These are phyloP conservation scores for Candida parachauliodes DNA, from an alignment of 805 yeast genomes.

Conservation along the genomic window DNA sequence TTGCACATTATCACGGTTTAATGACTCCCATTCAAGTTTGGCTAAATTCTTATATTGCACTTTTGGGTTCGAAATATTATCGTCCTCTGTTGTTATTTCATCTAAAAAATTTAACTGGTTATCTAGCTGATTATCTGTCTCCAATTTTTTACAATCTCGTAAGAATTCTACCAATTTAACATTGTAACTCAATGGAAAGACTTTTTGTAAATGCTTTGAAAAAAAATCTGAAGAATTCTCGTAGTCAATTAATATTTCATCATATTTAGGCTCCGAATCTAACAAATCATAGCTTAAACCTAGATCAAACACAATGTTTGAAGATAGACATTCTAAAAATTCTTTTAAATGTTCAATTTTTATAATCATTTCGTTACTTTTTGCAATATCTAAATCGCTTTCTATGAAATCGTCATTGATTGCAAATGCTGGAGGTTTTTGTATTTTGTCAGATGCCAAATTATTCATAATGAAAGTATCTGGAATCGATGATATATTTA, in stretches of 20 bases:
- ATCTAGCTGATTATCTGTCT: constrained; percentile 18
- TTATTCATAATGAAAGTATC: constrained; percentile 40
- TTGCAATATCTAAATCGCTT: constrained; percentile 26
- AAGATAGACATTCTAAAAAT: constrained; percentile 37
- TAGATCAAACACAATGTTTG: constrained; percentile 36
- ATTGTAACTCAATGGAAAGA: constrained; percentile 31
- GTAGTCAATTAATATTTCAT: constrained; percentile 8
- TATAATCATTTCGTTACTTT: constrained; percentile 29
- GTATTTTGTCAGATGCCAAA: constrained; percentile 10
- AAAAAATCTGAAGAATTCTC: constrained; percentile 13
- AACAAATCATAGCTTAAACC: constrained; percentile 21
- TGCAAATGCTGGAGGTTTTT: constrained; percentile 21
- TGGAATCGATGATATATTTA: constrained; percentile 64
- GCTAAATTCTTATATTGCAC: constrained; percentile 19
- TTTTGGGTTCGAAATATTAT: constrained; percentile 21
- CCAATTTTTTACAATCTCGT: constrained; percentile 18
- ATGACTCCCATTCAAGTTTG: constrained; percentile 33
- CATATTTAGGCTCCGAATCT: constrained; percentile 6
- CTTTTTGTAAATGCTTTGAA: constrained; percentile 17
- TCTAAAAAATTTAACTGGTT: constrained; percentile 35
- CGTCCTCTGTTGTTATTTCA: constrained; percentile 33
- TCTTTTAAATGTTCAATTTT: constrained; percentile 27
- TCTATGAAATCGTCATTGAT: constrained; percentile 36
- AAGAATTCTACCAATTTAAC: constrained; percentile 34
- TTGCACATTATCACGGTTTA: constrained; percentile 13